These are phyloP conservation scores for Cercospora zeae-maydis DNA, from an alignment of 2,329 filamentous ascomycete species.

Conservation along the genomic window DNA sequence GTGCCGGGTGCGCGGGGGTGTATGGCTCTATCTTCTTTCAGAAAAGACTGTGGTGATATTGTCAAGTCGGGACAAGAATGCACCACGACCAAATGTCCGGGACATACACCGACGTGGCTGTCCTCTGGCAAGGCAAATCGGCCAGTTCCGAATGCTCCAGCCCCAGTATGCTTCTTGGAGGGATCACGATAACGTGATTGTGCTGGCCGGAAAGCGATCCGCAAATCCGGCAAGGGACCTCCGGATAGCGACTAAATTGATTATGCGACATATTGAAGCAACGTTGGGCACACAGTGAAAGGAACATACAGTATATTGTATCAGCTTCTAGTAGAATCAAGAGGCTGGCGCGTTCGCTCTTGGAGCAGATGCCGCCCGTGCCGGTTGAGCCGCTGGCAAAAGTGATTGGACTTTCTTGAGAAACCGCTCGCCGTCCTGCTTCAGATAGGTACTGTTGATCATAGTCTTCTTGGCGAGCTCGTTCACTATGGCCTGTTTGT, in stretches of 20 bases:
- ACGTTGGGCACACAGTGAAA: background rate
- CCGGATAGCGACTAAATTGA: background rate
- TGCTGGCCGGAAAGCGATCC: background rate
- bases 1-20: background rate
- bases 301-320: background rate
- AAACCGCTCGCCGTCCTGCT: slow-evolving; percentile 32
- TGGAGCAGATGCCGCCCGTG: background rate
- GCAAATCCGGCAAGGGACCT: background rate
- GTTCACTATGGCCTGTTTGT: slow-evolving; percentile 23
- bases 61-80: background rate
- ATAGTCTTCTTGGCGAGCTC: slow-evolving; percentile 23
- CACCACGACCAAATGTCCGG: background rate
- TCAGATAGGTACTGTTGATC: slow-evolving; percentile 29
- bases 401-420: slow-evolving; percentile 32
- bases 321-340: background rate
- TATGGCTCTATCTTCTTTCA: too few species aligned
- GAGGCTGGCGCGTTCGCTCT: background rate
- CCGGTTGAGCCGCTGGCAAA: slow-evolving; percentile 12
- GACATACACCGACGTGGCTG: too few species aligned
- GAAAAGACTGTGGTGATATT: background rate
- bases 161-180: background rate
- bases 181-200: background rate
- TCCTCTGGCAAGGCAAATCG: background rate
- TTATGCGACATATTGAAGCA: background rate
- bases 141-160: too few species aligned